Conservation (phyloP, 2,329 filamentous ascomycete genomes). For the Ceratocystis diversiconidia region DNA sequence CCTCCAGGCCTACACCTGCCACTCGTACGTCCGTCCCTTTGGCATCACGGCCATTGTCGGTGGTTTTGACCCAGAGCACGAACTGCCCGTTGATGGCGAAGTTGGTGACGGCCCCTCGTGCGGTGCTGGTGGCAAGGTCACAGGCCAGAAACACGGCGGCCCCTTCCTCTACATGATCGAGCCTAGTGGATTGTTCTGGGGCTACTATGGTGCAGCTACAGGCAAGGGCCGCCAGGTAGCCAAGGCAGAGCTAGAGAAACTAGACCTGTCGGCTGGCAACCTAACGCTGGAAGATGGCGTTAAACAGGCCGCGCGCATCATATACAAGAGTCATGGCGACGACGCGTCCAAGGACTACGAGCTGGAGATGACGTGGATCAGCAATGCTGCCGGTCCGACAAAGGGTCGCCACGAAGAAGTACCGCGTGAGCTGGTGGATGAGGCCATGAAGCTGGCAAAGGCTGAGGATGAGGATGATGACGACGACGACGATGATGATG, state of each 20-base stretch:
- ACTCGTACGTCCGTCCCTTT: slow-evolving; percentile 91
- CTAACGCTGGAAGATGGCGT: slow-evolving; percentile 76
- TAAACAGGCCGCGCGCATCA: slow-evolving; percentile 92
- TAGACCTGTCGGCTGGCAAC: slow-evolving; percentile 65
- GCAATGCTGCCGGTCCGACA: slow-evolving; percentile 66
- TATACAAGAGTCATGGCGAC: slow-evolving; percentile 94
- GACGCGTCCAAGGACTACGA: slow-evolving; percentile 99
- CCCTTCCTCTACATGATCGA: slow-evolving; percentile 98
- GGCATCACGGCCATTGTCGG: slow-evolving; percentile 90
- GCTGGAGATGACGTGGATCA: slow-evolving; percentile 98
- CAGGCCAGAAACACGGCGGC: slow-evolving; percentile 63
- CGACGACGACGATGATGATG: slow-evolving; percentile 33
- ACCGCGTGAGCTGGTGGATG: slow-evolving; percentile 75
- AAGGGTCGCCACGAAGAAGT: slow-evolving; percentile 90
- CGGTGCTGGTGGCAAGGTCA: slow-evolving; percentile 72
- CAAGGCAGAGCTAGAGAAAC: slow-evolving; percentile 96
- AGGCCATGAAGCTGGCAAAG: slow-evolving; percentile 87
- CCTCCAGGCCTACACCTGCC: slow-evolving; percentile 93
- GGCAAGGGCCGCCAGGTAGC: slow-evolving; percentile 94
- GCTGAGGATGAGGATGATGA: slow-evolving; percentile 58
- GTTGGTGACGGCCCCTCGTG: slow-evolving; percentile 66
- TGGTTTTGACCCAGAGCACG: slow-evolving; percentile 82
- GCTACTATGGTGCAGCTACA: slow-evolving; percentile 94
- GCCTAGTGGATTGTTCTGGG: slow-evolving; percentile 94
- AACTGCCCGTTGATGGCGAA: slow-evolving; percentile 75